Conservation (phyloP, 169 alveolate genomes). For the Eimeria maxima region DNA sequence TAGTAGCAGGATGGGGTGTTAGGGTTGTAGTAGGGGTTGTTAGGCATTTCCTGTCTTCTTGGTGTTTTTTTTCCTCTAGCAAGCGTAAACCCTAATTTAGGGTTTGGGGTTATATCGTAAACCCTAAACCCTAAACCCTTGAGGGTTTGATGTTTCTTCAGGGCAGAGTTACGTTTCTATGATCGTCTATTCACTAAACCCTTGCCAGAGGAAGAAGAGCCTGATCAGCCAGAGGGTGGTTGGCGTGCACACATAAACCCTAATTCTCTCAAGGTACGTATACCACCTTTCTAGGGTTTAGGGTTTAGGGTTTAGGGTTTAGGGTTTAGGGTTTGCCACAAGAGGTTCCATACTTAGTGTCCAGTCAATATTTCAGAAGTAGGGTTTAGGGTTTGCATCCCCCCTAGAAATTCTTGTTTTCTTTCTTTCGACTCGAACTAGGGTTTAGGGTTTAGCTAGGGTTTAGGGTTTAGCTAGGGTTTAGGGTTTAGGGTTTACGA, state of each 20-base stretch:
- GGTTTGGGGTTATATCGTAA: background rate
- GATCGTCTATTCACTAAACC: conserved; percentile 91
- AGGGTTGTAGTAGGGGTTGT: too few relatives aligned
- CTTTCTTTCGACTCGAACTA: too few relatives aligned
- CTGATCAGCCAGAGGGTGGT: conserved; percentile 82
- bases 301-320: background rate
- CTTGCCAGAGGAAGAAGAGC: conserved; percentile 90
- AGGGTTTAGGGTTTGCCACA: conserved; percentile 13
- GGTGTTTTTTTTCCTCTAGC: too few relatives aligned
- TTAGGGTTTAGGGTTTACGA: background rate
- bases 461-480: background rate
- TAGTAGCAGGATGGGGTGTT: background rate
- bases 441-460: background rate
- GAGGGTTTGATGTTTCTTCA: background rate
- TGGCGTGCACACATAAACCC: conserved; percentile 91
- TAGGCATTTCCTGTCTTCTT: too few relatives aligned
- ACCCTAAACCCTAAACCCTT: background rate
- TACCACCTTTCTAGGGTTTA: background rate
- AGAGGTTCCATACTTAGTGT: too few relatives aligned
- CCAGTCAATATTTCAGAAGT: too few relatives aligned
- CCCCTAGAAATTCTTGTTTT: too few relatives aligned
- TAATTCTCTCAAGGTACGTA: conserved; percentile 85
- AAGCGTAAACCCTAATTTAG: too few relatives aligned
- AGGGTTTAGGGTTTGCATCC: background rate
- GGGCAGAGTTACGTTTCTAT: conserved; percentile 90